Evolutionary conservation across 305 asterid species (phyloP).

Genomic region (Fraxinus greggii): DNA sequence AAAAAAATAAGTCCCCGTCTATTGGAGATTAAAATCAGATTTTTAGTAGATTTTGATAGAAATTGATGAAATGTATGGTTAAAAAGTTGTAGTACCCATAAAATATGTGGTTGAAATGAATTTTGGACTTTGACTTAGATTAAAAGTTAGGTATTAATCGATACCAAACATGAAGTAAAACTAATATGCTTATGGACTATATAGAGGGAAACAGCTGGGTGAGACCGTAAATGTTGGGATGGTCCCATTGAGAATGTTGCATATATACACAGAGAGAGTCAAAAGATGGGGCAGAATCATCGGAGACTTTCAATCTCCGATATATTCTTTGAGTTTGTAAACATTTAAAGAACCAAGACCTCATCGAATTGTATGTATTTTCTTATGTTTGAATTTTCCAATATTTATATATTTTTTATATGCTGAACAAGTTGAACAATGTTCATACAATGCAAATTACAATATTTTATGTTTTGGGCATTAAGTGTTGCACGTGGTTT

Average conservation of each 20-base stretch:
- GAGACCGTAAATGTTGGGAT: slow-evolving; percentile 50
- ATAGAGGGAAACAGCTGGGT: slow-evolving; percentile 66
- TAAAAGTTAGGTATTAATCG: too few species aligned
- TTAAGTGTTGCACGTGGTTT: neutral
- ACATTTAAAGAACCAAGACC: slow-evolving; percentile 13
- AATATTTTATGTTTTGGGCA: too few species aligned
- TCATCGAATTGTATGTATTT: slow-evolving; percentile 14
- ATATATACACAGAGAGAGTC: slow-evolving; percentile 21
- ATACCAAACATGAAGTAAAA: slow-evolving; percentile 21
- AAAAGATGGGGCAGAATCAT: slow-evolving; percentile 52
- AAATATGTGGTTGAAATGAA: too few species aligned
- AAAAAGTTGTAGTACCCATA: too few species aligned
- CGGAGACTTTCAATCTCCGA: slow-evolving; percentile 71
- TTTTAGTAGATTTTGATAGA: too few species aligned
- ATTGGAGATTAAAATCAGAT: too few species aligned
- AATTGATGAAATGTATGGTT: too few species aligned
- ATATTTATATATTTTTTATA: neutral
- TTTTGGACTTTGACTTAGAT: too few species aligned
- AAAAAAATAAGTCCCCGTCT: slow-evolving; percentile 12
- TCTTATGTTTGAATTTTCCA: neutral
- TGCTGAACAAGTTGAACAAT: neutral
- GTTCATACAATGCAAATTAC: neutral
- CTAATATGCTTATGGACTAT: slow-evolving; percentile 27
- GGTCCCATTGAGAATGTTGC: slow-evolving; percentile 58
- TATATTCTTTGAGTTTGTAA: slow-evolving; percentile 47